A percentile compares a stretch with the other conserved stretches of the same genome.
Evolutionary conservation across 305 asterid species (phyloP).

Genomic region (Rubia balearica): DNA sequence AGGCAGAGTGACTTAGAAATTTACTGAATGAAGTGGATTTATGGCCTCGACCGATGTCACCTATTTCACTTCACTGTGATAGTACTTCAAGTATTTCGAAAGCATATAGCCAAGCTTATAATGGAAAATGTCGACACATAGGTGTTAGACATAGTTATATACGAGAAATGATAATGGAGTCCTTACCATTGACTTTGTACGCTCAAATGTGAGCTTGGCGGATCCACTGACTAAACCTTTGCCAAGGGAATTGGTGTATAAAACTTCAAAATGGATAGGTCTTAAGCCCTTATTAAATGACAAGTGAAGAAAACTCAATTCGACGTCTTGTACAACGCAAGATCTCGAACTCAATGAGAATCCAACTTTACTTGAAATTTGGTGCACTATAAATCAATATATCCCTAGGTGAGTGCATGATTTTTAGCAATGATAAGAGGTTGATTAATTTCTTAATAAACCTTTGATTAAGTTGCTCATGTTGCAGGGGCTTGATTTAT

Average conservation of each 20-base stretch:
- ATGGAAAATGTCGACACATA: constrained; percentile 1
- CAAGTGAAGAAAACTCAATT: not conserved
- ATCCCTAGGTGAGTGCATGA: too few relatives aligned
- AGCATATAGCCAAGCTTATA: constrained; percentile 5
- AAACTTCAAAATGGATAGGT: constrained; percentile 2
- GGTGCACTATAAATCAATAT: not conserved
- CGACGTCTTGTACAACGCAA: not conserved
- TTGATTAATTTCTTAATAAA: too few relatives aligned
- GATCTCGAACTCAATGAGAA: not conserved
- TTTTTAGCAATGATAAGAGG: too few relatives aligned
- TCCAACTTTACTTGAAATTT: too few relatives aligned
- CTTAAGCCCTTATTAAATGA: not conserved
- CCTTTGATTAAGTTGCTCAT: too few relatives aligned
- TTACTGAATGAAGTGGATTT: not conserved
- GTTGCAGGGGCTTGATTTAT: too few relatives aligned
- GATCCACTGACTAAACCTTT: not conserved
- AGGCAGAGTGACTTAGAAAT: not conserved
- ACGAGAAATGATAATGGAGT: not conserved
- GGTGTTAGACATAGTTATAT: not conserved
- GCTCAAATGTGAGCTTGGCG: not conserved
- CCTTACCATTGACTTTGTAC: not conserved
- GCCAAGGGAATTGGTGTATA: not conserved
- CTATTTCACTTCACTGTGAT: not conserved
- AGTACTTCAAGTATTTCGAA: not conserved
- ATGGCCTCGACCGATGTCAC: not conserved